These are phyloP conservation scores for Ambrosiella cleistominuta DNA, from an alignment of 2,329 filamentous ascomycete genomes.

Conservation along the genomic window DNA sequence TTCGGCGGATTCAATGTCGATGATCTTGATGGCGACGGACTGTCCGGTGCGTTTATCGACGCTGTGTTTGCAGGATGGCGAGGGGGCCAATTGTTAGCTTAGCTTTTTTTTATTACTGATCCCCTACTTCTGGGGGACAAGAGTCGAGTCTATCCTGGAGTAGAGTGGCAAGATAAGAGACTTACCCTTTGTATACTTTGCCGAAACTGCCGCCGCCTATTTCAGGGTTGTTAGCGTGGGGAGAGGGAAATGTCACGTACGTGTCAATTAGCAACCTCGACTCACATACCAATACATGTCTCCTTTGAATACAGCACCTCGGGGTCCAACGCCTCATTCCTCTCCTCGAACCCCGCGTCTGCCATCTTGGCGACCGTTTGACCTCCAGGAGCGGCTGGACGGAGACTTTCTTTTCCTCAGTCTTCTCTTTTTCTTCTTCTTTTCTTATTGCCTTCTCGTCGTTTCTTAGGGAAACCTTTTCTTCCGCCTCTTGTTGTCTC, in stretches of 20 bases:
- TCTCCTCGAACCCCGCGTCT: slow-evolving; percentile 28
- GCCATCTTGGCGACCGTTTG: slow-evolving; percentile 24
- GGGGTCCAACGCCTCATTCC: slow-evolving; percentile 53
- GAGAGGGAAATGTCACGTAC: too few relatives aligned
- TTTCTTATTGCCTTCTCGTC: too few relatives aligned
- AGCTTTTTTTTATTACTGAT: too few relatives aligned
- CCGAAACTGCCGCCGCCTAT: slow-evolving; percentile 91
- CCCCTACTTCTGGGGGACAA: background rate
- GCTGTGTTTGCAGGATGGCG: slow-evolving; percentile 25
- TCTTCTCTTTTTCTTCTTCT: background rate
- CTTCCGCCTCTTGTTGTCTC: too few relatives aligned
- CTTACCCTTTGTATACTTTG: slow-evolving; percentile 92
- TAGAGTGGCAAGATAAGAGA: background rate
- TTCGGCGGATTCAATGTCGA: slow-evolving; percentile 96
- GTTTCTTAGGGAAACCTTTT: too few relatives aligned
- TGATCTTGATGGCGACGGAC: slow-evolving; percentile 93
- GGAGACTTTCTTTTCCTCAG: background rate
- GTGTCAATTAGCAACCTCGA: background rate
- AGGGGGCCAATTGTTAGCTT: too few relatives aligned
- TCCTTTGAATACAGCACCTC: slow-evolving; percentile 88
- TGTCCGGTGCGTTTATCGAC: slow-evolving; percentile 88
- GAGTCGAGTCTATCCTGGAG: too few relatives aligned
- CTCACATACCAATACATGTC: slow-evolving; percentile 55
- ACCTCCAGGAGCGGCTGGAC: background rate
- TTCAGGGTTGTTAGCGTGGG: background rate